Evolutionary conservation across 208 protist species (phyloP), one percentile per base, ranked within the genome.

Genomic region (Trypanosoma lewisi): DNA sequence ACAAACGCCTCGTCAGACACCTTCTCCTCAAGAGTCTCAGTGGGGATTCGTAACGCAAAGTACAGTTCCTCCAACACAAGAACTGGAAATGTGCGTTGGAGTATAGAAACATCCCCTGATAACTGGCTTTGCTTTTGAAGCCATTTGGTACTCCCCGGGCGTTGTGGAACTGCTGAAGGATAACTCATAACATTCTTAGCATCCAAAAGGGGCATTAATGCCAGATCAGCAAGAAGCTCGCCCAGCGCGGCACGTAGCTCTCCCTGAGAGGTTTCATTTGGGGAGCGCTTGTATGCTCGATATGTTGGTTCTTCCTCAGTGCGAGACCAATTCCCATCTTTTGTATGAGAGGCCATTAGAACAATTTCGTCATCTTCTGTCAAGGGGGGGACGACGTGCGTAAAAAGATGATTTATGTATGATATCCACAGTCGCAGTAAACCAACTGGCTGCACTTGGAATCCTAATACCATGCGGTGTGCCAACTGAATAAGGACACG

Each of bases 401-500:
- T 53, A 63, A 94, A 89, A 28, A 94, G 63, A 49, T 91, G 80
- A 55, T 49, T 58, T 34, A 94, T 73, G 67, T 87, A 83, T 39
- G 77, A 81, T 11, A 91, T 6, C 87, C 87, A 94, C 16, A 89
- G 69, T 44, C 77, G 83, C 45, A 91, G 66, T 53, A 94, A 67
- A 12, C 80, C 82, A 7, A 34, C 28, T 2, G 83, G 70, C 57
- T 84, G 87, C 23, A 61, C 41, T 25, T 70, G 53, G 39, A 63
- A 70, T n/a, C 49, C 82, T 57, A 94, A 89, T 1, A 91, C 82
- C 67, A 78, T 77, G 31, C 61, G 77, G 55, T 91, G 83, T 25
- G 76, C 75, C 7, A 83, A 55, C 30, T 73, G 77, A 14, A 94
- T 34, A 23, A 87, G 28, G 21, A 51, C 39, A n/a, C 71, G 67